phyloP scores from a whole-genome alignment of 257 asterid species.

The Catharanthus roseus region DNA sequence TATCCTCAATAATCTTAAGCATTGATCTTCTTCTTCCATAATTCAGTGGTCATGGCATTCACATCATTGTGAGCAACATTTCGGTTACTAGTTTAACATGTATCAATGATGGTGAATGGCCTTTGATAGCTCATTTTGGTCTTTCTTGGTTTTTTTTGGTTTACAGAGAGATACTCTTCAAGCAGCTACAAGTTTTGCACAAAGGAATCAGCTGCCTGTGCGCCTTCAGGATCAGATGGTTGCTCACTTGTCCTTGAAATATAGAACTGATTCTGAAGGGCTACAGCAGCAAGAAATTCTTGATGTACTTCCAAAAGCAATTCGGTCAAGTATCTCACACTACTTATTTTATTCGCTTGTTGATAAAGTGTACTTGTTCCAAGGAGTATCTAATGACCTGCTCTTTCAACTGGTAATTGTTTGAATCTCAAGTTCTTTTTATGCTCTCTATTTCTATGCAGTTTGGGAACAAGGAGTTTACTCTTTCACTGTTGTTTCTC shows the following conservation, averaged over 20 bases:
- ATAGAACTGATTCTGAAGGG: constrained; percentile 82
- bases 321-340: constrained; percentile 62
- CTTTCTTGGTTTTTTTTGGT: constrained; percentile 8
- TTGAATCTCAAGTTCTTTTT: not conserved
- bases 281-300: constrained; percentile 77
- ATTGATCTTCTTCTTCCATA: not conserved
- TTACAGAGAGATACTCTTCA: constrained; percentile 61
- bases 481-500: too few relatives aligned
- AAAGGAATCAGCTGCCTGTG: constrained; percentile 59
- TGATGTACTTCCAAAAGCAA: constrained; percentile 78
- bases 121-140: not conserved
- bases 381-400: constrained; percentile 69
- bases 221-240: constrained; percentile 79
- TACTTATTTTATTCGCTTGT: constrained; percentile 59
- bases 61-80: not conserved
- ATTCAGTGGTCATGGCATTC: not conserved
- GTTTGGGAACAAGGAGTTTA: too few relatives aligned
- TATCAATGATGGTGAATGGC: not conserved
- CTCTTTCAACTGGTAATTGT: constrained; percentile 79
- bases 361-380: constrained; percentile 66
- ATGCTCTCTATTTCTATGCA: not conserved
- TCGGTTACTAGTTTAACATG: not conserved
- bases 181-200: constrained; percentile 72
- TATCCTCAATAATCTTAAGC: not conserved
- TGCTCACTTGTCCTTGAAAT: constrained; percentile 69